Percentiles rank a stretch among this genome's conserved stretches.
Conservation (phyloP, 495 filamentous ascomycete species). For the Aspergillus campestris region DNA sequence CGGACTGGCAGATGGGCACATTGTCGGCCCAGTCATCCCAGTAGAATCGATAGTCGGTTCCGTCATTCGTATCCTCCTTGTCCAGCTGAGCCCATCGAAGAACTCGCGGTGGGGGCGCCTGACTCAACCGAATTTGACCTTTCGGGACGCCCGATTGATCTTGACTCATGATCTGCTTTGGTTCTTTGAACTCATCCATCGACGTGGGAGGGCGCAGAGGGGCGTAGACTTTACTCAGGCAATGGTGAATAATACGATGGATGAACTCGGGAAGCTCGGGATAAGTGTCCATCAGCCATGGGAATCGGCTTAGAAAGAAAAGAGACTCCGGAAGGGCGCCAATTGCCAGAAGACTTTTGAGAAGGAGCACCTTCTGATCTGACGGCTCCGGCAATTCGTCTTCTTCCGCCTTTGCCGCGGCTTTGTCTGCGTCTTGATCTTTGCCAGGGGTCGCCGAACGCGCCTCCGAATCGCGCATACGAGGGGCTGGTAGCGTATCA, state of each 20-base stretch:
- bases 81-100: slow-evolving; percentile 76
- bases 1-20: slow-evolving; percentile 77
- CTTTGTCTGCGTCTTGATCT: slow-evolving; percentile 43
- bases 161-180: slow-evolving; percentile 43
- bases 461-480: slow-evolving; percentile 34
- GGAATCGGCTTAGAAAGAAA: slow-evolving; percentile 84
- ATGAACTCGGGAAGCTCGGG: slow-evolving; percentile 71
- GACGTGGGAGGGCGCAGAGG: slow-evolving; percentile 39
- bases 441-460: slow-evolving; percentile 38
- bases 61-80: slow-evolving; percentile 61
- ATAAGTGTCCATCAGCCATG: slow-evolving; percentile 78
- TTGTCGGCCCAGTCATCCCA: slow-evolving; percentile 97
- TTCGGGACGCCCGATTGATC: slow-evolving; percentile 59
- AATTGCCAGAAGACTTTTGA: slow-evolving; percentile 80
- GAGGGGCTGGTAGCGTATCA: slow-evolving; percentile 55
- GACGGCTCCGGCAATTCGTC: slow-evolving; percentile 64
- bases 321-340: slow-evolving; percentile 90
- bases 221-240: slow-evolving; percentile 60
- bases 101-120: slow-evolving; percentile 49
- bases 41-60: slow-evolving; percentile 78
- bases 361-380: slow-evolving; percentile 82
- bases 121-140: slow-evolving; percentile 51
- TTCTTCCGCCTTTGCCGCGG: slow-evolving; percentile 40
- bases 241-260: slow-evolving; percentile 76
- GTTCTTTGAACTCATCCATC: slow-evolving; percentile 28